These are phyloP conservation scores for Geotrichum restrictum DNA, from an alignment of 1,139 yeast species.

Conservation along the genomic window DNA sequence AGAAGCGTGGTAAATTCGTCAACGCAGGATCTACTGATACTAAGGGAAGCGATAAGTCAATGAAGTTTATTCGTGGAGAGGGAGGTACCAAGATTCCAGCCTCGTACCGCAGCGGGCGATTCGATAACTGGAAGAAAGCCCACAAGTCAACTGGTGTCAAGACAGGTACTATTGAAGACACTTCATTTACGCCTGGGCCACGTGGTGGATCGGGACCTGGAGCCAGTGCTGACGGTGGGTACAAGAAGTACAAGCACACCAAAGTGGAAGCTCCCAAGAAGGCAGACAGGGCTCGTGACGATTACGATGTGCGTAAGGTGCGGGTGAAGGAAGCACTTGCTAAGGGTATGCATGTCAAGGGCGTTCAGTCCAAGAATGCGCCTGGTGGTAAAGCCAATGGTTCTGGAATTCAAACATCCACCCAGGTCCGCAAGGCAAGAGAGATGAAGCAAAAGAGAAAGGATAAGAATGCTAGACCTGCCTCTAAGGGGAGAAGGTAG, in stretches of 20 bases:
- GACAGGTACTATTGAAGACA: slow-evolving; percentile 52
- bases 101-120: slow-evolving; percentile 83
- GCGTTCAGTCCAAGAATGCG: slow-evolving; percentile 35
- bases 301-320: slow-evolving; percentile 76
- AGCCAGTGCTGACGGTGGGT: slow-evolving; percentile 28
- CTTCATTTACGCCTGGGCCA: slow-evolving; percentile 24
- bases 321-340: slow-evolving; percentile 79
- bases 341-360: slow-evolving; percentile 70
- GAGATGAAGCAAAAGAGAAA: slow-evolving; percentile 62
- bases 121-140: slow-evolving; percentile 81
- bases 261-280: slow-evolving; percentile 74
- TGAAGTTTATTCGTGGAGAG: slow-evolving; percentile 86
- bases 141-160: slow-evolving; percentile 52
- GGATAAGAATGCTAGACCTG: slow-evolving; percentile 87
- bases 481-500: slow-evolving; percentile 41
- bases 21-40: slow-evolving; percentile 69
- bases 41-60: slow-evolving; percentile 26
- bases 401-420: slow-evolving; percentile 62
- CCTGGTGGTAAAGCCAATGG: slow-evolving; percentile 25
- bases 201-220: slow-evolving; percentile 25
- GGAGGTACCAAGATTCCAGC: slow-evolving; percentile 94
- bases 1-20: slow-evolving; percentile 85
- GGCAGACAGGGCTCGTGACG: slow-evolving; percentile 87
- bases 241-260: slow-evolving; percentile 62
- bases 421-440: slow-evolving; percentile 77